Base-by-base conservation (phyloP, 345 rosid species). In the Gossypium rotundifolium region DNA sequence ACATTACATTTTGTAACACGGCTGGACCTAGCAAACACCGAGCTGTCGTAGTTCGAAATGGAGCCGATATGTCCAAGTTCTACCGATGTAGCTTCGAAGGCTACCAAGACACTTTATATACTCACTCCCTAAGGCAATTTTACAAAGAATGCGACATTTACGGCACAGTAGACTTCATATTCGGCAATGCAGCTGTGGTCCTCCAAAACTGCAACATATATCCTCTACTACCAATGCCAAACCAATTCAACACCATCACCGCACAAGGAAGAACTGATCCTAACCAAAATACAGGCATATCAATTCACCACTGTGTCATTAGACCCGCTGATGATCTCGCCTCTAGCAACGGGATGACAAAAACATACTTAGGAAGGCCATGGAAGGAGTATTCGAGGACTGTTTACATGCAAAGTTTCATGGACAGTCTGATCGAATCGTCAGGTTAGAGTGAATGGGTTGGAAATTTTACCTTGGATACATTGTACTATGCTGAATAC, bases 221-320 rank as follows among this genome's bases (percentile, higher is more conserved):
- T 33, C 68, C 81, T 1, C 64, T 80, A 46, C 22, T 75, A 51
- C 83, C 81, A 27, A 59, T 68, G 10, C 46, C 74, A 22, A 75
- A 83, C 48, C 88, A 88, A 54, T 79, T 76, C 79, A 88, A 79
- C 44, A 63, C 80, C 3, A 60, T 86, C 27, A 86, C 90, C 0
- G 90, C 92, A 1, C 92, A 86, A 73, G 92, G 90, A 18, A 75
- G 90, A 40, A 76, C 73, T 1, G 90, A 86, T 74, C 83, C 84
- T 2, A 86, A 82, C 60, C 90, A 88, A 40, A 86, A 57, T 20
- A 57, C 76, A 0, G 97, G 96, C 46, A 90, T 79, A 7, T 92
- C 97, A 10, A 84, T 92, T 11, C 91, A 89, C 4, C 88, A 88
- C 33, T 92, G 92, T 67, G 77, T 61, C 10, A 83, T 94, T 14